phyloP scores from a whole-genome alignment of 306 rosid genomes.

The Oxytropis ochrocephala region DNA sequence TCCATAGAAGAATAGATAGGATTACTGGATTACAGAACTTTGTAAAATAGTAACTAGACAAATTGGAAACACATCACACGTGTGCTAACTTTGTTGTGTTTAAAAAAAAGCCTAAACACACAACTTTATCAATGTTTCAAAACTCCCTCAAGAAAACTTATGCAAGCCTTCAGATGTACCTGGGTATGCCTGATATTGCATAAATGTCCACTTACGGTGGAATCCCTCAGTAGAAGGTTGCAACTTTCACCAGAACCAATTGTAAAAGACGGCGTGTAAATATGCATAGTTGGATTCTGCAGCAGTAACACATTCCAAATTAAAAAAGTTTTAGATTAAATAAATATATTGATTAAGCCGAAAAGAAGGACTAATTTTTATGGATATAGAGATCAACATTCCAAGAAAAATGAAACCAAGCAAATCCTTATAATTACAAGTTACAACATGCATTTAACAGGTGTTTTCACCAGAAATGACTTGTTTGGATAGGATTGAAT shows the following conservation, averaged over 20 bases:
- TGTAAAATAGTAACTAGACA: background rate
- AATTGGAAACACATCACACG: background rate
- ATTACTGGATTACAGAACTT: background rate
- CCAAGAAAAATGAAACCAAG: background rate
- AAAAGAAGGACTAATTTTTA: background rate
- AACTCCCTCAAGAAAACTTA: background rate
- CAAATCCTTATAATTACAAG: background rate
- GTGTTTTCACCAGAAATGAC: background rate
- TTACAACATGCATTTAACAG: background rate
- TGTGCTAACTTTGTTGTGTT: background rate
- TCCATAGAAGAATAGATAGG: background rate
- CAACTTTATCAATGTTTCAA: background rate
- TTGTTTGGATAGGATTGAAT: background rate
- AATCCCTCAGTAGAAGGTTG: conserved; percentile 57
- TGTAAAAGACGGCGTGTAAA: conserved; percentile 33
- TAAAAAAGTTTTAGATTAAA: background rate
- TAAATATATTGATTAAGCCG: background rate
- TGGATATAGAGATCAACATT: background rate
- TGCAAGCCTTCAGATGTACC: conserved; percentile 34
- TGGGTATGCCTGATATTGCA: conserved; percentile 71
- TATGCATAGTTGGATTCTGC: conserved; percentile 40
- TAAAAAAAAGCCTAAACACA: background rate
- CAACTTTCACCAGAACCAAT: conserved; percentile 57
- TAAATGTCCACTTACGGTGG: conserved; percentile 34
- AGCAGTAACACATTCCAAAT: conserved; percentile 14